Evolutionary conservation across 1,284 basidiomycete genomes (phyloP).

Genomic region (Cryptococcus sp.): DNA sequence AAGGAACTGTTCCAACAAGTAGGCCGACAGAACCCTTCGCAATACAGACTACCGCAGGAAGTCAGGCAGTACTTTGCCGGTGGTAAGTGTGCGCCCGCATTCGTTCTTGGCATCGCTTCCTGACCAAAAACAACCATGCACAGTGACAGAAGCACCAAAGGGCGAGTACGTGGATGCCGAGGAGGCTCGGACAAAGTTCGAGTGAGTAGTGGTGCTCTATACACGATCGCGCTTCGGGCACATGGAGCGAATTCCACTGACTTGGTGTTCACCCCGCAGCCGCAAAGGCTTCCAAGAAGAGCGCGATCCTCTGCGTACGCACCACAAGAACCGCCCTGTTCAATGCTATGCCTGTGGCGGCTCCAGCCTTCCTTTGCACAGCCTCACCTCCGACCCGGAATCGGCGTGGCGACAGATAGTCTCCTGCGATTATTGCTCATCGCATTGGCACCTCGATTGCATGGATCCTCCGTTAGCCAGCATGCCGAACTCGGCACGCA

Average conservation of each 20-base stretch:
- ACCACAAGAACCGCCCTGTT: slow-evolving; percentile 76
- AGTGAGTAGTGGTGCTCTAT: slow-evolving; percentile 37
- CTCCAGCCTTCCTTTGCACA: slow-evolving; percentile 61
- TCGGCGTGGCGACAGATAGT: slow-evolving; percentile 63
- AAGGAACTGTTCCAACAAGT: slow-evolving; percentile 34
- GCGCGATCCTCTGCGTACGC: slow-evolving; percentile 82
- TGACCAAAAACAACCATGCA: background rate
- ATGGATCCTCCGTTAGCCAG: slow-evolving; percentile 82
- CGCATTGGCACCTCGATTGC: slow-evolving; percentile 98
- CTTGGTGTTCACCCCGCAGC: slow-evolving; percentile 55
- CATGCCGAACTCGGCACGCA: slow-evolving; percentile 83
- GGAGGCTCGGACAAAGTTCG: slow-evolving; percentile 74
- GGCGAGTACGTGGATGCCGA: slow-evolving; percentile 80
- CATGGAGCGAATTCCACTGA: background rate
- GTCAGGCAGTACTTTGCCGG: slow-evolving; percentile 80
- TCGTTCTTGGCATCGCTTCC: background rate
- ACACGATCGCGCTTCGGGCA: background rate
- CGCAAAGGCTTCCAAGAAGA: slow-evolving; percentile 87
- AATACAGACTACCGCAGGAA: slow-evolving; percentile 85
- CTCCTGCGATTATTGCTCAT: slow-evolving; percentile 91
- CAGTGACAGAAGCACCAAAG: slow-evolving; percentile 71
- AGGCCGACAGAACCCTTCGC: slow-evolving; percentile 58
- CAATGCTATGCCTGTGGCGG: slow-evolving; percentile 87
- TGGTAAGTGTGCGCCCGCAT: slow-evolving; percentile 24
- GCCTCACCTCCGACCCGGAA: slow-evolving; percentile 42